phyloP scores from a whole-genome alignment of 495 filamentous ascomycete genomes.

The Friedmanniomyces endolithicus region DNA sequence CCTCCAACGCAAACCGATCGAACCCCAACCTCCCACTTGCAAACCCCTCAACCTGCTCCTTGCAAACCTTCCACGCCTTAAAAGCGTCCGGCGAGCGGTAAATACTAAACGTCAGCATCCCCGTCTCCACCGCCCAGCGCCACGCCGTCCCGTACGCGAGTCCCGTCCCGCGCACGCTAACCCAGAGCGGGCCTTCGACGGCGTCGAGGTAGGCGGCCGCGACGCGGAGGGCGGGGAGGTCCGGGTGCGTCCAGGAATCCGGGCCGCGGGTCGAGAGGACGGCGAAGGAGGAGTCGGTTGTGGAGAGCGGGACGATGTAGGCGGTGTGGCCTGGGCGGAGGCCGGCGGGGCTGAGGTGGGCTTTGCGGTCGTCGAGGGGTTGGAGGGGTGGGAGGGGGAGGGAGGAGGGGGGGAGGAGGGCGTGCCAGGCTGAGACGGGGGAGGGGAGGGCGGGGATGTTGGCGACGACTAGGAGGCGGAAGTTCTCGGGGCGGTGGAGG shows the following conservation, averaged over 20 bases:
- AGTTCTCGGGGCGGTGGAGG: slow-evolving; percentile 69
- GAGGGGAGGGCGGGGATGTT: slow-evolving; percentile 62
- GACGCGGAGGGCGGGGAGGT: slow-evolving; percentile 71
- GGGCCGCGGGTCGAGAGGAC: slow-evolving; percentile 63
- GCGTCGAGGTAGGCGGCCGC: slow-evolving; percentile 83
- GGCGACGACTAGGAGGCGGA: slow-evolving; percentile 71
- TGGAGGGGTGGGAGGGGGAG: slow-evolving; percentile 37
- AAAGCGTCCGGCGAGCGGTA: slow-evolving; percentile 82
- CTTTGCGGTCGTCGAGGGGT: slow-evolving; percentile 46
- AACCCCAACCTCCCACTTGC: slow-evolving; percentile 70
- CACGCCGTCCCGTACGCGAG: slow-evolving; percentile 82
- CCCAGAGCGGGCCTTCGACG: slow-evolving; percentile 89
- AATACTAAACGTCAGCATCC: slow-evolving; percentile 66
- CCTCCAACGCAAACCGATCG: slow-evolving; percentile 74
- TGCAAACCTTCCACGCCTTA: slow-evolving; percentile 69
- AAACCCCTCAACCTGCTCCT: slow-evolving; percentile 62
- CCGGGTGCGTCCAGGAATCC: slow-evolving; percentile 58
- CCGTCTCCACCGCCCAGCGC: slow-evolving; percentile 58
- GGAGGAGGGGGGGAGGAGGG: slow-evolving; percentile 38
- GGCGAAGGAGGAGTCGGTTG: slow-evolving; percentile 86
- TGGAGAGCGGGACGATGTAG: slow-evolving; percentile 77
- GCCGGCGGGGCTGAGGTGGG: slow-evolving; percentile 59
- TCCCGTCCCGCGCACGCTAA: slow-evolving; percentile 78
- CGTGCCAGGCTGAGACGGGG: slow-evolving; percentile 77
- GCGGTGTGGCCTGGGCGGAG: slow-evolving; percentile 56